Base-by-base conservation (phyloP, 441 rosid species). In the Eutrema salsugineum region DNA sequence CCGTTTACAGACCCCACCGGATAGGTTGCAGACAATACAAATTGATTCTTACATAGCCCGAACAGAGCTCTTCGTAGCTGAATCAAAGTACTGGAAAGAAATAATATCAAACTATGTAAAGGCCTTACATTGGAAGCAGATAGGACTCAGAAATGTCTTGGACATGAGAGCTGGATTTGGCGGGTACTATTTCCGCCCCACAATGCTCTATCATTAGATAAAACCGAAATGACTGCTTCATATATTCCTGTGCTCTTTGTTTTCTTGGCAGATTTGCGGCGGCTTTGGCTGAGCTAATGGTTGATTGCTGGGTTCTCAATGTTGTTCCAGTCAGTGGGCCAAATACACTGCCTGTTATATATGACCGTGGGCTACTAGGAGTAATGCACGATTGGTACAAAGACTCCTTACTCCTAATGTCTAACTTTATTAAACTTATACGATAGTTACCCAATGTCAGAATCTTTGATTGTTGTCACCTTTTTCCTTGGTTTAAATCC, bases 81-180 rank as follows among this genome's bases (percentile, higher is more conserved):
- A 96, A 81, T 83, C 84, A 36, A 91, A 86, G 75, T 93, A 88
- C 83, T 93, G 99, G 99, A 73, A 67, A 15, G 97, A 88, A 73
- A 93, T 83, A 68, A 81, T 96, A 66, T 80, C 77, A 42, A 78
- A 94, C 77, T 96, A 88, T 77, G 87, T 90, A 27, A 86, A 89
- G 17, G 88, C 77, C 75, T 83, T 90, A 62, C 90, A 81, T 43
- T 91, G 97, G 99, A 90, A 87, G 84, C 80, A 88, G 79, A 71
- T 81, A 66, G 91, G 81, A 72, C 71, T 93, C 15, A 86, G 98
- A 93, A 96, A 96, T 76, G 94, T 96, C 10, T 28, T 96, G 88
- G 99, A 96, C 84, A 93, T 96, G 98, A 96, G 77, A 83, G 97
- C 98, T 68, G 86, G 94, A 83, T 96, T 81, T 85, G 99, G 97